phyloP scores from a whole-genome alignment of 2,329 filamentous ascomycete species.

The Botrytis squamosa region DNA sequence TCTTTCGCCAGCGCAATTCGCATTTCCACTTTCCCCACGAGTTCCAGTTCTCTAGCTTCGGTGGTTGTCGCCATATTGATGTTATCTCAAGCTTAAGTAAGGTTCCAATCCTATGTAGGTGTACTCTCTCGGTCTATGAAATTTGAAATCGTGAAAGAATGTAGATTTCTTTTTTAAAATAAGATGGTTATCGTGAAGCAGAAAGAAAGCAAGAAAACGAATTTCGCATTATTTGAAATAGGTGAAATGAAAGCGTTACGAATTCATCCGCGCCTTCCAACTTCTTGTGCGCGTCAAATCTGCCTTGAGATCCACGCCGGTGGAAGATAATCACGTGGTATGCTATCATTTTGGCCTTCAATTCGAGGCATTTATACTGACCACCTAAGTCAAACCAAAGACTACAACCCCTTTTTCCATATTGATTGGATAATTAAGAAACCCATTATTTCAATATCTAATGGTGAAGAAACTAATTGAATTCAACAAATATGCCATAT shows the following conservation, averaged over 20 bases:
- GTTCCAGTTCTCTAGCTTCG: constrained; percentile 61
- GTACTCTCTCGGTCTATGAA: neutral
- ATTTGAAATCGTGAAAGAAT: neutral
- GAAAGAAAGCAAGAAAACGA: neutral
- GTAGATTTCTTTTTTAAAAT: neutral
- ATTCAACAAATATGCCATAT: neutral
- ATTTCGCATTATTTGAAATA: neutral
- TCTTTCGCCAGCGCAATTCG: constrained; percentile 72
- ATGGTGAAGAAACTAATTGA: neutral
- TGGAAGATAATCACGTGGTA: neutral
- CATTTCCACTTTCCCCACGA: constrained; percentile 84
- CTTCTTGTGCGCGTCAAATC: constrained; percentile 12
- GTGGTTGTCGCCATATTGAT: constrained; percentile 26
- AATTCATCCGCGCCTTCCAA: constrained; percentile 14
- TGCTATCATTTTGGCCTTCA: neutral
- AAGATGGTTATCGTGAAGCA: neutral
- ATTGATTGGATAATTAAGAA: neutral
- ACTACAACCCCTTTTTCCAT: neutral
- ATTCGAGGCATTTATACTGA: neutral
- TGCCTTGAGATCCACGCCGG: constrained; percentile 12
- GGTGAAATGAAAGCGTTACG: constrained; percentile 9
- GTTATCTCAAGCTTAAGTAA: neutral
- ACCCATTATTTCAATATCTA: neutral
- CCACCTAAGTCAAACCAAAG: neutral
- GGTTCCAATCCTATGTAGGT: neutral